Evolutionary conservation across 768 basidiomycete genomes (phyloP), one percentile per base, ranked within the genome.

Genomic region (Mycena olivaceomarginata): DNA sequence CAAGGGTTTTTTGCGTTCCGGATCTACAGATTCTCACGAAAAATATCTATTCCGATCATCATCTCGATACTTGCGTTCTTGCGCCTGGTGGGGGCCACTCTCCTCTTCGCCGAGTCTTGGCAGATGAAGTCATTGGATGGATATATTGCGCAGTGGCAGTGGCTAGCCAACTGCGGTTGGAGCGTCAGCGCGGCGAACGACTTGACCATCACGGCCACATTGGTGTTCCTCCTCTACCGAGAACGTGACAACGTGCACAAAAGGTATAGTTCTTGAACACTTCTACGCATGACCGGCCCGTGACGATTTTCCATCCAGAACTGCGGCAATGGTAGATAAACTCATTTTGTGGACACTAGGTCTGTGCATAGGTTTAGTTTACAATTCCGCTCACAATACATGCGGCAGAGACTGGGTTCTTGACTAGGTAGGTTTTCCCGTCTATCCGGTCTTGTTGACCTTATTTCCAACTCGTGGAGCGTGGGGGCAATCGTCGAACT

Each of bases 151-250:
- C 56, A 57, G n/a, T 57, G 56, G 56, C 22, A 15, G 15, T 57
- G 56, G 56, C 1, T 15, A n/a, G 5, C 15, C 56, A 10, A 9
- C 9, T n/a, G 22, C 5, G 5, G 22, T 15, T 57, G n/a, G 56
- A 57, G 56, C 56, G 56, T 57, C n/a, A 25, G 56, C 56, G n/a
- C n/a, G 6, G 56, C 56, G n/a, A 57, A 57, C 56, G 56, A 57
- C n/a, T 57, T 57, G 56, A 15, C 56, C 8, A 57, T 57, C n/a
- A 25, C 56, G 8, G 56, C 15, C 5, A 8, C 56, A 15, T 15
- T 57, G 15, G 56, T 57, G 56, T 4, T 15, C 56, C 22, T 57
- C 15, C 56, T 57, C 56, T 5, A 10, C 6, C n/a, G n/a, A 10
- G 22, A 57, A 25, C 6, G 56, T 7, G 8, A 7, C 15, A 10